Evolutionary conservation across 306 rosid genomes (phyloP), one percentile per base, ranked within the genome.

Genomic region (Senna tora): DNA sequence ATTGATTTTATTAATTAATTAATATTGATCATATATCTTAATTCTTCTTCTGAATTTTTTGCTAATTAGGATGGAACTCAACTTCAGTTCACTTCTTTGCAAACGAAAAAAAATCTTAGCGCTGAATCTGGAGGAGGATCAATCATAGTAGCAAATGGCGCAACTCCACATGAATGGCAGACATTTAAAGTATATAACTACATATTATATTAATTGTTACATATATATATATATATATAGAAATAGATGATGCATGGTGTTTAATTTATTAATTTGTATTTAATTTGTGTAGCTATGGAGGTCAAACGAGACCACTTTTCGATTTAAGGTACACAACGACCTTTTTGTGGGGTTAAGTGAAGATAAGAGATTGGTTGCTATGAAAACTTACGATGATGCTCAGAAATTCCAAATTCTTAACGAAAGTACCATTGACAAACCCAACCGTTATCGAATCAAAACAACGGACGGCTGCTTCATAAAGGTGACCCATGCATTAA

Each of bases 51-150:
- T 36, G 46, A 9, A 42, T 1, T 33, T 25, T 65, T 25, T 41
- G 50, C n/a, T n/a, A n/a, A n/a, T 17, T 9, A 91, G 97, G 96
- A 92, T 71, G 97, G 93, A 74, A 78, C 87, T 9, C 82, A 56
- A 55, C 81, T 87, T 77, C 96, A 85, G 34, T 85, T 89, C 69
- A 81, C 82, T 73, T 89, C 96, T 1, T 87, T 84, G 34, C 87
- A 25, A 89, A 77, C 0, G 45, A 42, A 53, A 89, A 92, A 34
- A 85, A 84, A 25, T 59, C 82, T 87, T 0, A 72, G 74, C 49
- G 90, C 96, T 2, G 96, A 92, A 56, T 39, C 16, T 0, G 93
- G 96, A 47, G 97, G 97, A 70, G 96, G 91, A 81, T 77, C 82
- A 54, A 84, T 75, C 64, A 61, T 89, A 10, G 97, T 87, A 51